Percentiles rank a stretch among this genome's conserved stretches.
These are phyloP conservation scores for Lachnellula suecica DNA, from an alignment of 2,329 filamentous ascomycete genomes.

Conservation along the genomic window DNA sequence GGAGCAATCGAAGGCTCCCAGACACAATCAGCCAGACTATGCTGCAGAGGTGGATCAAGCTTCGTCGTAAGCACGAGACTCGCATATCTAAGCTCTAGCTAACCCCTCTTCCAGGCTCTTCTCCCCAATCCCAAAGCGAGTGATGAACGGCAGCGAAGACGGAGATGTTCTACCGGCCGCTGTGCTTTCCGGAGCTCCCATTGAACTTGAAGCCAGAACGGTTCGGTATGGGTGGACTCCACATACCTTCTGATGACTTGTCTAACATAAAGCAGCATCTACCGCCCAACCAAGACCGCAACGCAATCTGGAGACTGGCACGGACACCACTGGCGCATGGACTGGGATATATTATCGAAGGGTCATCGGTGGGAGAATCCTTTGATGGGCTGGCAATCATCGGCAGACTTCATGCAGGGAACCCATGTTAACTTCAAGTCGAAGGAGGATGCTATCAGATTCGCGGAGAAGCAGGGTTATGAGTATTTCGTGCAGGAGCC, in stretches of 20 bases:
- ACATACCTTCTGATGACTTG: background rate
- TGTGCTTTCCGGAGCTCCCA: slow-evolving; percentile 85
- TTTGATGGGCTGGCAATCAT: slow-evolving; percentile 98
- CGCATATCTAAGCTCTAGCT: background rate
- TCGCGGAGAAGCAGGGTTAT: slow-evolving; percentile 98
- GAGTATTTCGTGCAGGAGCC: slow-evolving; percentile 99
- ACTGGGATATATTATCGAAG: slow-evolving; percentile 92
- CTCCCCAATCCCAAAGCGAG: slow-evolving; percentile 83
- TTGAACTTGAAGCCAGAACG: slow-evolving; percentile 89
- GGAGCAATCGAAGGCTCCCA: slow-evolving; percentile 6
- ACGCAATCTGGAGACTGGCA: slow-evolving; percentile 93
- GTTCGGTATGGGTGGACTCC: slow-evolving; percentile 72
- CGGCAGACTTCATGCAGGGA: slow-evolving; percentile 91
- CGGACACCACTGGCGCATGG: slow-evolving; percentile 88
- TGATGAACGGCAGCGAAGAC: slow-evolving; percentile 90
- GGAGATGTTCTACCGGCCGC: slow-evolving; percentile 74
- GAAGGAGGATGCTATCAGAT: slow-evolving; percentile 92
- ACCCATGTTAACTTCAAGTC: slow-evolving; percentile 85
- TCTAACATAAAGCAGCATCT: slow-evolving; percentile 65
- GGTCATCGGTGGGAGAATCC: slow-evolving; percentile 98
- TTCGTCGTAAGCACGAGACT: slow-evolving; percentile 68
- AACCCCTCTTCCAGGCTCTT: slow-evolving; percentile 67
- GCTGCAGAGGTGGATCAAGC: slow-evolving; percentile 79
- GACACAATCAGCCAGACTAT: slow-evolving; percentile 72
- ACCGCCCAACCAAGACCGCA: slow-evolving; percentile 86